Conservation (phyloP, 768 basidiomycete species). For the Boletus tomentosulus region DNA sequence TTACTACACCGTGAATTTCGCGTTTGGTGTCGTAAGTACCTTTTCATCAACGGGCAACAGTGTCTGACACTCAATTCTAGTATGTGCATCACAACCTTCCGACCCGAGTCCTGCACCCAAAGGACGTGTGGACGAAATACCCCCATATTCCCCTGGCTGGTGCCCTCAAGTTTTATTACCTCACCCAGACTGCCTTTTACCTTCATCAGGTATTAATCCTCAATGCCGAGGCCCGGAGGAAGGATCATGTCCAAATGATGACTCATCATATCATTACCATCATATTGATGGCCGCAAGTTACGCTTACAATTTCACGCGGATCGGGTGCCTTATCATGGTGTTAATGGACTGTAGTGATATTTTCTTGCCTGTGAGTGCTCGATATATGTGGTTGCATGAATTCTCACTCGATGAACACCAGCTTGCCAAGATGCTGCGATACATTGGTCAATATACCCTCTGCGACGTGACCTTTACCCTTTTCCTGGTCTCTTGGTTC, state of each 20-base stretch:
- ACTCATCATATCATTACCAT: slow-evolving; percentile 91
- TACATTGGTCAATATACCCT: slow-evolving; percentile 67
- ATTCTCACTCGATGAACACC: slow-evolving; percentile 4
- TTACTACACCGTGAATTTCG: slow-evolving; percentile 76
- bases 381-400: not conserved
- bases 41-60: slow-evolving; percentile 3
- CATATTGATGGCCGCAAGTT: slow-evolving; percentile 70
- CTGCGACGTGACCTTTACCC: slow-evolving; percentile 72
- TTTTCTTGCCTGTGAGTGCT: slow-evolving; percentile 77
- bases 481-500: slow-evolving; percentile 89
- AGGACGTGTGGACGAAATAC: slow-evolving; percentile 72
- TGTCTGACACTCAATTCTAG: slow-evolving; percentile 38
- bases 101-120: slow-evolving; percentile 57
- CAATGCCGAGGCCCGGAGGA: slow-evolving; percentile 87
- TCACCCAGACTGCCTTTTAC: slow-evolving; percentile 84
- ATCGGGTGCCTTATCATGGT: slow-evolving; percentile 88
- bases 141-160: slow-evolving; percentile 80
- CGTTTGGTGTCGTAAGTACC: slow-evolving; percentile 75
- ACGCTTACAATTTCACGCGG: slow-evolving; percentile 80
- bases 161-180: slow-evolving; percentile 86
- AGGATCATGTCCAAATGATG: slow-evolving; percentile 97
- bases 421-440: slow-evolving; percentile 93
- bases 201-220: slow-evolving; percentile 87
- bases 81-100: slow-evolving; percentile 76
- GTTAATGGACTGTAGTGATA: slow-evolving; percentile 93